Evolutionary conservation across 202 grass and related monocot genomes (phyloP).

Genomic region (Setaria italica): DNA sequence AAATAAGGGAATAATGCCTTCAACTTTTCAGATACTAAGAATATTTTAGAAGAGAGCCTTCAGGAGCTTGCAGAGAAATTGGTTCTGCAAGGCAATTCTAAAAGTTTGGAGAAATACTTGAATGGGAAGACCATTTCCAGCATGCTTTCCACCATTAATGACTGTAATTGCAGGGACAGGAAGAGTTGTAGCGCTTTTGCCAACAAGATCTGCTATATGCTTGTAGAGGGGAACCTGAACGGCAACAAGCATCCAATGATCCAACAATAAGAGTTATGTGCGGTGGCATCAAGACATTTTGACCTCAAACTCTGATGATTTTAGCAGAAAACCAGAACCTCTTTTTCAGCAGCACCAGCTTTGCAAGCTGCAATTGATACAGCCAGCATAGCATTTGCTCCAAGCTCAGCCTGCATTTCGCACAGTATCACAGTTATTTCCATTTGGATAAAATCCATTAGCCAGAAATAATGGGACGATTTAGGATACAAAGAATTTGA

Average conservation of each 20-base stretch:
- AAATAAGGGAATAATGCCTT: slow-evolving; percentile 32
- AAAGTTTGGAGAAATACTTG: slow-evolving; percentile 61
- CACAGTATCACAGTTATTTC: slow-evolving; percentile 29
- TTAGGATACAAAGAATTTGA: neutral
- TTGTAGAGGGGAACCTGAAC: slow-evolving; percentile 90
- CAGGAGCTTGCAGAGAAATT: slow-evolving; percentile 16
- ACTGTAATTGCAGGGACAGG: slow-evolving; percentile 89
- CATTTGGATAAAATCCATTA: slow-evolving; percentile 8
- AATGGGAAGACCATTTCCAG: slow-evolving; percentile 74
- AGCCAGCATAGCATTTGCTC: slow-evolving; percentile 90
- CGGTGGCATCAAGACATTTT: neutral
- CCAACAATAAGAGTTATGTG: slow-evolving; percentile 16
- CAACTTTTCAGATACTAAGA: neutral
- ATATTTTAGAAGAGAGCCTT: slow-evolving; percentile 5
- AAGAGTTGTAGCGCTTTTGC: slow-evolving; percentile 75
- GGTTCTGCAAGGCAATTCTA: slow-evolving; percentile 33
- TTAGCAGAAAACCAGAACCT: slow-evolving; percentile 52
- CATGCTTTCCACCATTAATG: slow-evolving; percentile 94
- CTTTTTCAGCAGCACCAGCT: slow-evolving; percentile 97
- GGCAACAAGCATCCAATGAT: slow-evolving; percentile 37
- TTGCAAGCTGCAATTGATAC: slow-evolving; percentile 99
- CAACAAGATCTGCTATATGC: slow-evolving; percentile 94
- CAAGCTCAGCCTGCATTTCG: slow-evolving; percentile 71
- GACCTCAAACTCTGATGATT: neutral
- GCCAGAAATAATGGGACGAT: neutral